phyloP scores from a whole-genome alignment of 1,284 basidiomycete species.

The Ustilago sp. region DNA sequence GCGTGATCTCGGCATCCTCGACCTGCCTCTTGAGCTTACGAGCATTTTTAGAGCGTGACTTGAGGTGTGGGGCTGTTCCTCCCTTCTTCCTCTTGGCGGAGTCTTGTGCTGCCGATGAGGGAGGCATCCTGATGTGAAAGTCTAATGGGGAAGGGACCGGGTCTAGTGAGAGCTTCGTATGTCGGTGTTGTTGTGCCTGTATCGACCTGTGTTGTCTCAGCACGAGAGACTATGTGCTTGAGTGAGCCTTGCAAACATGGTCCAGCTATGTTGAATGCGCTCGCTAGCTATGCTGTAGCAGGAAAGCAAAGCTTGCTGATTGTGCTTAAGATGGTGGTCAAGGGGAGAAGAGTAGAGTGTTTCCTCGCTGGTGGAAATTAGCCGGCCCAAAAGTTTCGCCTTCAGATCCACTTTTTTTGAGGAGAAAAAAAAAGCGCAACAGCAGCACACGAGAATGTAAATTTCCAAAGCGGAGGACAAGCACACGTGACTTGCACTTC shows the following conservation, averaged over 20 bases:
- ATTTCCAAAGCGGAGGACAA: slow-evolving; percentile 5
- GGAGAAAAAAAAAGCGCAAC: slow-evolving; percentile 5
- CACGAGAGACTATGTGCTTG: not conserved
- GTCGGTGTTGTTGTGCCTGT: not conserved
- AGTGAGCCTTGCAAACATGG: slow-evolving; percentile 4
- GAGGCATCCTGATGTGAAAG: slow-evolving; percentile 24
- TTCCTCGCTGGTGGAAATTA: not conserved
- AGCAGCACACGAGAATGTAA: not conserved
- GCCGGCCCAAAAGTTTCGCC: slow-evolving; percentile 11
- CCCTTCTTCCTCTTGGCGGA: slow-evolving; percentile 48
- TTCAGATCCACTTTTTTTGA: not conserved
- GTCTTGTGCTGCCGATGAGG: slow-evolving; percentile 34
- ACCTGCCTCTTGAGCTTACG: slow-evolving; percentile 56
- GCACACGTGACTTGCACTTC: slow-evolving; percentile 22
- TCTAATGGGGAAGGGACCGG: not conserved
- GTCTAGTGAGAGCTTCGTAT: not conserved
- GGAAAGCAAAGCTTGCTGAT: not conserved
- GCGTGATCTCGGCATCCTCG: slow-evolving; percentile 59
- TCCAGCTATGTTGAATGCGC: not conserved
- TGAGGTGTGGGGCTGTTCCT: slow-evolving; percentile 35
- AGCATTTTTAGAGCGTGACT: slow-evolving; percentile 55
- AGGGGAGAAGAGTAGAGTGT: not conserved
- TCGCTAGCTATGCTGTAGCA: not conserved
- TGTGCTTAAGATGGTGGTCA: not conserved
- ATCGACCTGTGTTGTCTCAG: not conserved